A percentile compares a stretch with the other conserved stretches of the same genome.
Evolutionary conservation across 257 asterid species (phyloP).

Genomic region (Forsythia suspensa): DNA sequence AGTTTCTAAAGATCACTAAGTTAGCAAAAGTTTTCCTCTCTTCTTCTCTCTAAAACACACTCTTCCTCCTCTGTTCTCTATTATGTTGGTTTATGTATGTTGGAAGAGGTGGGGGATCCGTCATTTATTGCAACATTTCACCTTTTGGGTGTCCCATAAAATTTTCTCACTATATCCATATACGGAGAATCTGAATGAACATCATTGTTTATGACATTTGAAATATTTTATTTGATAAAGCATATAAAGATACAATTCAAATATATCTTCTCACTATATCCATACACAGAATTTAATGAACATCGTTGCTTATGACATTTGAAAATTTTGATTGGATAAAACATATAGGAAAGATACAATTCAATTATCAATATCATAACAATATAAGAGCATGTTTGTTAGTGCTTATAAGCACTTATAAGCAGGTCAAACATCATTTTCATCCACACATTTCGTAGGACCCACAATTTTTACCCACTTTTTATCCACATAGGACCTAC

Average conservation of each 20-base stretch:
- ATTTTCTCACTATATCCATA: neutral
- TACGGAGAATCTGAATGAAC: neutral
- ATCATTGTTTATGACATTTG: neutral
- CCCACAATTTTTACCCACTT: too few relatives aligned
- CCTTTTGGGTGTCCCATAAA: neutral
- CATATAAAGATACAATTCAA: neutral
- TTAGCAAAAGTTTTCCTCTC: neutral
- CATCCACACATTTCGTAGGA: too few relatives aligned
- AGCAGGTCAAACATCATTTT: too few relatives aligned
- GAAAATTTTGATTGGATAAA: neutral
- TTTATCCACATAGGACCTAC: too few relatives aligned
- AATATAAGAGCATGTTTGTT: neutral
- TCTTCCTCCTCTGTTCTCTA: neutral
- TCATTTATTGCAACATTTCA: neutral
- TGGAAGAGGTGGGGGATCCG: neutral
- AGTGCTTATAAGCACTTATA: too few relatives aligned
- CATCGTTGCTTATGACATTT: neutral
- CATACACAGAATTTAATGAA: neutral
- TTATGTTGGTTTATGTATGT: neutral
- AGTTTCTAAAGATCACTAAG: neutral
- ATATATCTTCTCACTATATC: neutral
- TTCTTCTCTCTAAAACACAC: neutral
- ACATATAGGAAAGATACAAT: neutral
- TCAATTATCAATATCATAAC: neutral
- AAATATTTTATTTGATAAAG: neutral